A percentile compares a stretch with the other conserved stretches of the same genome.
phyloP scores from a whole-genome alignment of 2,329 filamentous ascomycete species.

The Orbilia brochopaga region DNA sequence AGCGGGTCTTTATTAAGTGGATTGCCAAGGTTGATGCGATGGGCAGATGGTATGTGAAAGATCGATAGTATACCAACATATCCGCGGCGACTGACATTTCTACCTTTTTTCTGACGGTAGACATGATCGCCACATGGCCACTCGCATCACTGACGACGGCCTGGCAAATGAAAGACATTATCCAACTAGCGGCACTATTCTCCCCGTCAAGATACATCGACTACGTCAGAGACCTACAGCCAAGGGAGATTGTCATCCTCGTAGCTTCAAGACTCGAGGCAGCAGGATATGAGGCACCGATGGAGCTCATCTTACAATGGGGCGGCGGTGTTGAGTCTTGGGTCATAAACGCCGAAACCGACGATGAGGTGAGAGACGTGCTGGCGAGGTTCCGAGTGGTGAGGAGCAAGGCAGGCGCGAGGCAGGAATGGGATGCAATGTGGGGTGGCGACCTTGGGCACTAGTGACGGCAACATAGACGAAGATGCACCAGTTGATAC shows the following conservation, averaged over 20 bases:
- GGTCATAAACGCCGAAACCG: slow-evolving; percentile 40
- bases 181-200: slow-evolving; percentile 42
- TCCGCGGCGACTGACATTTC: neutral
- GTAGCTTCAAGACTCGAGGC: slow-evolving; percentile 38
- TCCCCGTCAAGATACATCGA: slow-evolving; percentile 32
- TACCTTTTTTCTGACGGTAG: slow-evolving; percentile 6
- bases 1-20: slow-evolving; percentile 38
- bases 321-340: slow-evolving; percentile 33
- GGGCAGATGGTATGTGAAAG: slow-evolving; percentile 44
- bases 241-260: slow-evolving; percentile 41
- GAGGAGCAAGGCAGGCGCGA: slow-evolving; percentile 33
- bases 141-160: slow-evolving; percentile 28
- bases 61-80: neutral
- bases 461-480: no score
- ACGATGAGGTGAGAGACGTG: slow-evolving; percentile 49
- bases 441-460: slow-evolving; percentile 41
- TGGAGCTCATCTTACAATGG: slow-evolving; percentile 32
- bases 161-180: slow-evolving; percentile 45
- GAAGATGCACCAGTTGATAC: no score
- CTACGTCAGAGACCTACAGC: slow-evolving; percentile 32
- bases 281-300: slow-evolving; percentile 26
- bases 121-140: slow-evolving; percentile 48
- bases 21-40: slow-evolving; percentile 37
- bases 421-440: slow-evolving; percentile 44
- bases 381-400: slow-evolving; percentile 29